Base-by-base conservation (phyloP, 2,329 filamentous ascomycete species). In the Paracoccidioides brasiliensis region DNA sequence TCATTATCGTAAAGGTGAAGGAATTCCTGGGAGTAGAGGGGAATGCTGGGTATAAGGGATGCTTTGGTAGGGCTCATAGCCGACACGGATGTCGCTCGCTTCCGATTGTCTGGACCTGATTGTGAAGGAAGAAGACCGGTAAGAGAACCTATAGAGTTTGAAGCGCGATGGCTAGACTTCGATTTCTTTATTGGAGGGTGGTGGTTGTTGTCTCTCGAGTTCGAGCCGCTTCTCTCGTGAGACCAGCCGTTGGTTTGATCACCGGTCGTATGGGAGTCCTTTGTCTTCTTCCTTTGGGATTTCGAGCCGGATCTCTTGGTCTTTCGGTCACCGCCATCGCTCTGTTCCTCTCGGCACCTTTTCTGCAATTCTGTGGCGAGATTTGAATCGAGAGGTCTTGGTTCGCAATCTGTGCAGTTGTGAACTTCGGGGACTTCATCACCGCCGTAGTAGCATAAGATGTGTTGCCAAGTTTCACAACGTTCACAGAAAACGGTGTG, bases 381-480 rank as follows among this genome's bases (percentile, higher is more conserved):
- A 66, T 84, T 81, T 52, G 77, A 76, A 68, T 97, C 86, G 64
- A 96, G 72, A 50, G 75, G 73, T 59, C 90, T 80, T 15, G 90
- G 90, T 58, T 86, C 82, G 75, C 93, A 98, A 64, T 95, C 89
- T 64, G 83, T 82, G 74, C 93, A 98, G 55, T 85, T 88, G 74
- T 98, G 91, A 56, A 87, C 78, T 79, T 76, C 85, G 72, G 70
- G 90, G 73, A 74, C 86, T 79, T 77, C 87, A 78, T 70, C 83
- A 80, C 67, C 80, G 64, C 88, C 87, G 69, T 97, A 97, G 74
- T 95, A 97, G 74, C 93, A 98, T 69, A 90, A 85, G 65, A 95
- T 95, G 72, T 98, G 93, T 73, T 98, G 93, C 93, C 93, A 98
- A 52, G 90, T 93, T 69, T 95, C 88, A 78, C 93, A 98, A 57